phyloP scores from a whole-genome alignment of 2,329 filamentous ascomycete species.

The Aspergillus versicolor region DNA sequence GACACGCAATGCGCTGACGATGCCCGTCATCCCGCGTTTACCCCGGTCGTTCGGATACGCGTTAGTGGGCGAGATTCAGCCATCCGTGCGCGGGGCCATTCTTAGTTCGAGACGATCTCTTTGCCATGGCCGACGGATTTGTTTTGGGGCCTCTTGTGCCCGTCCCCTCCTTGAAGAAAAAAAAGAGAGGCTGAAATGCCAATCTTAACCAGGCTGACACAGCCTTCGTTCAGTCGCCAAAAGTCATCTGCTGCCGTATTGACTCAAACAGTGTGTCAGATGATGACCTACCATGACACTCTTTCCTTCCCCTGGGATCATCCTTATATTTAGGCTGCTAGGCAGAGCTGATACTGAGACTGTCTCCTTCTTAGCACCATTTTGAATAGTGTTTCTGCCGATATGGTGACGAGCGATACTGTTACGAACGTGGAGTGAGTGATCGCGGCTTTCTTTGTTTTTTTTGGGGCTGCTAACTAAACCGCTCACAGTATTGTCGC shows the following conservation, averaged over 20 bases:
- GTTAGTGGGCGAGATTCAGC: neutral
- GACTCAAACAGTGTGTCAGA: slow-evolving; percentile 16
- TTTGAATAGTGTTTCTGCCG: neutral
- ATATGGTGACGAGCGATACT: slow-evolving; percentile 8
- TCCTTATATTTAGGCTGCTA: neutral
- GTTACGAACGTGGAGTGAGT: slow-evolving; percentile 27
- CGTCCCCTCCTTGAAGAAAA: neutral
- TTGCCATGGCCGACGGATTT: slow-evolving; percentile 1
- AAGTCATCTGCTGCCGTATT: slow-evolving; percentile 15
- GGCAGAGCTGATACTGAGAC: neutral
- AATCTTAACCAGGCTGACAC: slow-evolving; percentile 6
- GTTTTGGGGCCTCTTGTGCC: neutral
- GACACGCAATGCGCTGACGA: neutral
- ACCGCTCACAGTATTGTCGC: slow-evolving; percentile 30
- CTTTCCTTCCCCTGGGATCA: neutral
- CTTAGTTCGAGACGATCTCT: slow-evolving; percentile 9
- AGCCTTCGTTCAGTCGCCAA: neutral
- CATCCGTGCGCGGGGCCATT: slow-evolving; percentile 3
- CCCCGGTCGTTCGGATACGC: neutral
- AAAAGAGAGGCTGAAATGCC: slow-evolving; percentile 10
- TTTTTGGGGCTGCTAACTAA: neutral
- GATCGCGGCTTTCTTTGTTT: neutral
- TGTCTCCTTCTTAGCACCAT: neutral
- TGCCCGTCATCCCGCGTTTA: neutral
- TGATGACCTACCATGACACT: slow-evolving; percentile 10